Conservation (phyloP, 345 rosid species). For the Moricandia moricandioides region DNA sequence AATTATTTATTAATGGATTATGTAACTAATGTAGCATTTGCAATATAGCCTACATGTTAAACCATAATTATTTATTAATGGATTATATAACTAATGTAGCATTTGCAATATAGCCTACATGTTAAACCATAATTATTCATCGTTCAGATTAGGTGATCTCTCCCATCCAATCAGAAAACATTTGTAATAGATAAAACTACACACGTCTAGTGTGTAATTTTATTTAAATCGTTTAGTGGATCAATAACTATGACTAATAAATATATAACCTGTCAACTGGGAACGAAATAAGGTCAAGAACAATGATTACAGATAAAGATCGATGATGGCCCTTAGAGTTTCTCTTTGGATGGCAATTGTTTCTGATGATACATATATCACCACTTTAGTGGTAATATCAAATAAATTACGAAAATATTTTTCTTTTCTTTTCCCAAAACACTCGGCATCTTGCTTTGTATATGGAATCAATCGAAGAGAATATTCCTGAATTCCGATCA, state of each 20-base stretch:
- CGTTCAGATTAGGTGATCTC: neutral
- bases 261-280: neutral
- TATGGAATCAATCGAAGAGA: slow-evolving; percentile 20
- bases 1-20: neutral
- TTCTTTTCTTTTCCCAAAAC: slow-evolving; percentile 13
- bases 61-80: neutral
- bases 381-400: slow-evolving; percentile 37
- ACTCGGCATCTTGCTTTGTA: slow-evolving; percentile 28
- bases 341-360: slow-evolving; percentile 26
- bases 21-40: neutral
- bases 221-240: neutral
- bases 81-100: neutral
- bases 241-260: neutral
- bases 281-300: slow-evolving; percentile 2
- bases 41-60: neutral
- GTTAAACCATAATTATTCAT: neutral
- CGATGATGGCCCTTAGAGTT: slow-evolving; percentile 26
- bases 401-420: slow-evolving; percentile 13
- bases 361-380: slow-evolving; percentile 26
- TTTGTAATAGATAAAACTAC: neutral
- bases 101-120: neutral
- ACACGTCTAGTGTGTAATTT: neutral
- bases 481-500: slow-evolving; percentile 22
- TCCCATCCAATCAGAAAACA: neutral
- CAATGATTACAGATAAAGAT: neutral